A percentile compares a stretch with the other conserved stretches of the same genome.
These are phyloP conservation scores for Rhamnella rubrinervis DNA, from an alignment of 331 rosid genomes.

Conservation along the genomic window DNA sequence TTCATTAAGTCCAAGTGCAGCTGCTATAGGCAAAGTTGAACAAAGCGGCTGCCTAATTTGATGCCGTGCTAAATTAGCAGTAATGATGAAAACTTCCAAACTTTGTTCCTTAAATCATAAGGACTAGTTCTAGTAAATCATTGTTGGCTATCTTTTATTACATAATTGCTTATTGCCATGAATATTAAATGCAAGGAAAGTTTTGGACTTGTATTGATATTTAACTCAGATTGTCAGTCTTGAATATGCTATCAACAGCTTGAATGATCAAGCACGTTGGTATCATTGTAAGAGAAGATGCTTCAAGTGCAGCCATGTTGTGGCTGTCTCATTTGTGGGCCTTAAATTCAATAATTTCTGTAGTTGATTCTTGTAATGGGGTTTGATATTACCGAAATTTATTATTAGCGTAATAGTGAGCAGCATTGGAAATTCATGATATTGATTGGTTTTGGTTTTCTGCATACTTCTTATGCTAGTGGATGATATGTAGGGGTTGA, in stretches of 20 bases:
- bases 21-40: no score
- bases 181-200: not conserved
- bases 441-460: constrained; percentile 3
- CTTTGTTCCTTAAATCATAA: no score
- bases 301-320: not conserved
- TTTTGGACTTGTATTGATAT: not conserved
- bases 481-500: constrained; percentile 65
- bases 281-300: not conserved
- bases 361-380: not conserved
- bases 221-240: not conserved
- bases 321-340: constrained; percentile 15
- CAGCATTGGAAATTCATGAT: not conserved
- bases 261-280: not conserved
- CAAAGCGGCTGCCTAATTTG: no score
- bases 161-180: not conserved
- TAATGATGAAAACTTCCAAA: no score
- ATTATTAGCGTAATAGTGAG: not conserved
- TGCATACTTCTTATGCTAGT: constrained; percentile 18
- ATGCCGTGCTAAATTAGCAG: no score
- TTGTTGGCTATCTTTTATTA: no score
- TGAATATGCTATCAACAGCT: not conserved
- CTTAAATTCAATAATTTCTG: not conserved
- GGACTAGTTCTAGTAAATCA: no score
- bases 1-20: no score
- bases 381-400: not conserved